A percentile compares a stretch with the other conserved stretches of the same genome.
phyloP scores from a whole-genome alignment of 2,329 filamentous ascomycete species.

The Zarea fungicola region DNA sequence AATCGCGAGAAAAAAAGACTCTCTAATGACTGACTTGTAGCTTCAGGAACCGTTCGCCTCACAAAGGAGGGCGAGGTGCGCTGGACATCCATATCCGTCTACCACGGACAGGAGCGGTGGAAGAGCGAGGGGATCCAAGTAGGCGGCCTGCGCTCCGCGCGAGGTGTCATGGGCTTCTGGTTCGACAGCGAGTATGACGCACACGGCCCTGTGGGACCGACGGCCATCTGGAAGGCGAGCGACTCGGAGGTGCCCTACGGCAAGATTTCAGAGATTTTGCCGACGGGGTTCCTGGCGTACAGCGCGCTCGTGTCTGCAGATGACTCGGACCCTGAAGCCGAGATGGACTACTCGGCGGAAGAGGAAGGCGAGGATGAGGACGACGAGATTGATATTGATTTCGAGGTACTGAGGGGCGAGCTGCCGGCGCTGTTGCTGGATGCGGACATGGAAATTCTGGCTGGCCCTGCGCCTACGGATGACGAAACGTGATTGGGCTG shows the following conservation, averaged over 20 bases:
- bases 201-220: constrained; percentile 68
- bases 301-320: constrained; percentile 17
- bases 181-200: constrained; percentile 54
- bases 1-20: no score
- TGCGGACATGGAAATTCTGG: constrained; percentile 18
- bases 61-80: constrained; percentile 67
- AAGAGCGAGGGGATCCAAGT: constrained; percentile 72
- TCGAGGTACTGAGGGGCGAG: constrained; percentile 21
- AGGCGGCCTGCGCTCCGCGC: constrained; percentile 58
- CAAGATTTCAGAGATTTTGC: constrained; percentile 26
- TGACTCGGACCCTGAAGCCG: constrained; percentile 20
- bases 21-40: constrained; percentile 19
- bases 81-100: constrained; percentile 66
- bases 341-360: constrained; percentile 22
- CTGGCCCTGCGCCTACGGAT: constrained; percentile 9
- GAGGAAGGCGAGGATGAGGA: constrained; percentile 28
- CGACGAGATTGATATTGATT: constrained; percentile 22
- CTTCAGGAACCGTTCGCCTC: constrained; percentile 54
- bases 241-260: constrained; percentile 35
- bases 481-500: not conserved
- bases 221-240: constrained; percentile 71
- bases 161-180: constrained; percentile 45
- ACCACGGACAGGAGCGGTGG: constrained; percentile 64
- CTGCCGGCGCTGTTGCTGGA: constrained; percentile 21
- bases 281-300: constrained; percentile 25